Evolutionary conservation across 1,284 basidiomycete genomes (phyloP).

Genomic region (Heterobasidion parviporum): DNA sequence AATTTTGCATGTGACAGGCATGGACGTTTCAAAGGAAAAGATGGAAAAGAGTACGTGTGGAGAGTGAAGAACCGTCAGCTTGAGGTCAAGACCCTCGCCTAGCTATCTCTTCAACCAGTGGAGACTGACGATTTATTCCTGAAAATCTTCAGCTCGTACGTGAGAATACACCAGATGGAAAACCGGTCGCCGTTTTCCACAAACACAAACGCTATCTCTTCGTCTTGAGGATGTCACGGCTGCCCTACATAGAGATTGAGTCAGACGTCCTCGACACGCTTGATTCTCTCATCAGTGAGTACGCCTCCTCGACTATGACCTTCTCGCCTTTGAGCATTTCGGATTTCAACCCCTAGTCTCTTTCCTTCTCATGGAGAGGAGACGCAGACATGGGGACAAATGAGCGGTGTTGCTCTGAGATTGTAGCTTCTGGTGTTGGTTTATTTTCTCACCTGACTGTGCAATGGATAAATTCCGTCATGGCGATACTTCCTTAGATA

Average conservation of each 20-base stretch:
- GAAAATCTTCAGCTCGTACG: conserved; percentile 17
- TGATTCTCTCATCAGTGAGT: conserved; percentile 29
- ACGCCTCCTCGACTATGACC: neutral
- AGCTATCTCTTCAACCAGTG: too few relatives aligned
- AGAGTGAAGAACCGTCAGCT: conserved; percentile 16
- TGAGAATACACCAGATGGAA: conserved; percentile 19
- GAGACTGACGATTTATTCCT: neutral
- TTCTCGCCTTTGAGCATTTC: neutral
- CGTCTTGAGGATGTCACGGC: conserved; percentile 27
- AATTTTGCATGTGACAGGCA: conserved; percentile 10
- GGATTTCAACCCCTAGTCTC: conserved; percentile 16
- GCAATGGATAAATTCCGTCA: too few relatives aligned
- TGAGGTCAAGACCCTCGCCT: conserved; percentile 16
- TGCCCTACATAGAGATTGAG: conserved; percentile 30
- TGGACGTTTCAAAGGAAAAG: conserved; percentile 23
- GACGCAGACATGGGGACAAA: conserved; percentile 14
- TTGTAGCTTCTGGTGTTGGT: too few relatives aligned
- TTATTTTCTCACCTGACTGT: too few relatives aligned
- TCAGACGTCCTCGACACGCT: conserved; percentile 24
- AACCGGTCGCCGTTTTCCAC: conserved; percentile 28
- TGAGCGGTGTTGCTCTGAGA: neutral
- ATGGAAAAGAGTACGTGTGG: conserved; percentile 26
- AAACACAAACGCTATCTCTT: conserved; percentile 27
- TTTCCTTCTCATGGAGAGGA: conserved; percentile 22
- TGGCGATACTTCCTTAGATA: too few relatives aligned